Evolutionary conservation across 208 protist species (phyloP), one percentile per base, ranked within the genome.

Genomic region (Crithidia expoeki): DNA sequence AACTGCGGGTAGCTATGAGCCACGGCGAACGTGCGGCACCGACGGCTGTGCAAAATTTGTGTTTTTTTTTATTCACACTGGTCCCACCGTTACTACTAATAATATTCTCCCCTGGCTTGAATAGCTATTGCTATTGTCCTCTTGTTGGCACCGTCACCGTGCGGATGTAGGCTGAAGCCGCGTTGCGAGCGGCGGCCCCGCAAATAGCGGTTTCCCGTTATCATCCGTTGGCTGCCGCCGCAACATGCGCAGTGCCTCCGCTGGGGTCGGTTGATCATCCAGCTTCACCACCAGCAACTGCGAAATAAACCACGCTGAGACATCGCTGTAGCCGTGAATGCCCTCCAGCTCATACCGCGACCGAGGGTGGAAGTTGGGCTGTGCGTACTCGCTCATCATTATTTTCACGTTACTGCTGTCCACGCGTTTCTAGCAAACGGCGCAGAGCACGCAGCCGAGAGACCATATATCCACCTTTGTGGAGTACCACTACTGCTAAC

Each of bases 381-480:
- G 57, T n/a, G 56, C 49, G 56, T 67, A 77, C 34, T 92, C 86
- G 36, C 72, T 83, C 67, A 92, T 86, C 86, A 89, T 91, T 30
- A 91, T 80, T 47, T 80, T 76, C 23, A 87, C 83, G 64, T 84
- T 86, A 60, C 64, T 58, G 44, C 66, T 77, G 42, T 88, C 82
- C n/a, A 88, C 85, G 16, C 82, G 76, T 53, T 81, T 76, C 12
- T 73, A 66, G 65, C 83, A 89, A 19, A 79, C 74, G 38, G 86
- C 83, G 53, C 89, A 92, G 25, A 99, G 97, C 68, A 99, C 99
- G 80, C 97, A 99, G 42, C 98, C 98, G 27, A 98, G 84, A 10
- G 94, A 95, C 98, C 98, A 99, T 28, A 99, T 97, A 80, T 99
- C 98, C 21, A 99, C 97, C 19, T 98, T 91, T 2, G 96, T 97